Conservation (phyloP, 345 rosid species). For the Cardamine chenopodiifolia region DNA sequence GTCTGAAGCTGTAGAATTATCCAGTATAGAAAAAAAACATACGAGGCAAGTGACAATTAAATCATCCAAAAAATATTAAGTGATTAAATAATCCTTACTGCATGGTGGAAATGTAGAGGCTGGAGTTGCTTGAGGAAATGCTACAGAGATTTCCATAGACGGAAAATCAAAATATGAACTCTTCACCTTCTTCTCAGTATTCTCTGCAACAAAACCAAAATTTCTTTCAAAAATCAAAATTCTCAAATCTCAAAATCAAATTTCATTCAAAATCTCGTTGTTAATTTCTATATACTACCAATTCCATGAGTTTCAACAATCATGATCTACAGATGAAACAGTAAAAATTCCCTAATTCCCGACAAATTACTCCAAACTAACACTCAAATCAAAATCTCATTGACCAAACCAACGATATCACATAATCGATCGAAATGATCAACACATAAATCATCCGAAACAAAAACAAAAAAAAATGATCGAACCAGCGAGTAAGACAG, state of each 20-base stretch:
- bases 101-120: slow-evolving; percentile 83
- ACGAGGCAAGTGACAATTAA: not conserved
- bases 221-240: not conserved
- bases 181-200: slow-evolving; percentile 37
- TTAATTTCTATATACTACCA: not conserved
- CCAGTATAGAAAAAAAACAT: not conserved
- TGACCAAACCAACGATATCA: not conserved
- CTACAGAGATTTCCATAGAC: slow-evolving; percentile 70
- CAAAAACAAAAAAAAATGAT: not conserved
- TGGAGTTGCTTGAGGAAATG: slow-evolving; percentile 97
- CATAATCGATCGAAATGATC: not conserved
- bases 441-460: not conserved
- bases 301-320: not conserved
- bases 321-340: slow-evolving; percentile 14
- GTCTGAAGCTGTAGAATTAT: slow-evolving; percentile 65
- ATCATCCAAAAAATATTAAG: not conserved
- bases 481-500: slow-evolving; percentile 17
- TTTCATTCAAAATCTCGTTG: not conserved
- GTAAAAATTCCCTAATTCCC: not conserved
- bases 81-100: slow-evolving; percentile 48
- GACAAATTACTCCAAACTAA: not conserved
- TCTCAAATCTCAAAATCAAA: not conserved
- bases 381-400: not conserved
- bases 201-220: slow-evolving; percentile 39
- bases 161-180: slow-evolving; percentile 67